Evolutionary conservation across 768 basidiomycete species (phyloP), one percentile per base, ranked within the genome.

Genomic region (Rhizopogon roseolus): DNA sequence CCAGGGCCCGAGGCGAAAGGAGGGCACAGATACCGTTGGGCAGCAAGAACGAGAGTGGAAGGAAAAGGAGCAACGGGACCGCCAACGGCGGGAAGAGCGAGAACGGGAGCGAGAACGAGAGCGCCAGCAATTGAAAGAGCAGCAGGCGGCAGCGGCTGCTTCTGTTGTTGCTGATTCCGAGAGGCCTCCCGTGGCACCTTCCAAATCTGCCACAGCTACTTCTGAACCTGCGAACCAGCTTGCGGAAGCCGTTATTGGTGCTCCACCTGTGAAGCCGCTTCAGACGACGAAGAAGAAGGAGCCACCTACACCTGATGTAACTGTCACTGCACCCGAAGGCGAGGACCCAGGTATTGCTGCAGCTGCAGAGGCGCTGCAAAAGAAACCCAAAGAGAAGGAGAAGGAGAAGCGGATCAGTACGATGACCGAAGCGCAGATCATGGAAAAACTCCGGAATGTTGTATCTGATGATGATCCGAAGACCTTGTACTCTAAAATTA

Each of bases 401-500:
- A 66, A 73, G 10, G 84, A 95, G 70, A 88, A 93, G 72, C 80
- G 96, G 57, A 96, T 98, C 62, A 94, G 91, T 59, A 90, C 93
- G 38, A 92, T 99, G 91, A 90, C 88, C 48, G 96, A 99, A 72
- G 88, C 87, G 46, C 96, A 99, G 75, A 95, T 98, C 62, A 97
- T 98, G 95, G 92, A 95, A 67, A 97, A 96, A 73, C 75, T 99
- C 60, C 78, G 93, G 59, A 84, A 84, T 58, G 94, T 98, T 1
- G 95, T 98, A 44, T 84, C 80, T 41, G 74, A 81, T 41, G 86
- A 92, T 19, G 96, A 98, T 67, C 96, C 96, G 22, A 93, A 90
- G 72, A 63, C 78, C 60, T 66, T 96, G 17, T 99, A 98, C 71
- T 90, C 88, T 62, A 98, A 97, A 79, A 97, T 98, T 70, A 94